Conservation (phyloP, 2,329 filamentous ascomycete species). For the Fusarium sp. region DNA sequence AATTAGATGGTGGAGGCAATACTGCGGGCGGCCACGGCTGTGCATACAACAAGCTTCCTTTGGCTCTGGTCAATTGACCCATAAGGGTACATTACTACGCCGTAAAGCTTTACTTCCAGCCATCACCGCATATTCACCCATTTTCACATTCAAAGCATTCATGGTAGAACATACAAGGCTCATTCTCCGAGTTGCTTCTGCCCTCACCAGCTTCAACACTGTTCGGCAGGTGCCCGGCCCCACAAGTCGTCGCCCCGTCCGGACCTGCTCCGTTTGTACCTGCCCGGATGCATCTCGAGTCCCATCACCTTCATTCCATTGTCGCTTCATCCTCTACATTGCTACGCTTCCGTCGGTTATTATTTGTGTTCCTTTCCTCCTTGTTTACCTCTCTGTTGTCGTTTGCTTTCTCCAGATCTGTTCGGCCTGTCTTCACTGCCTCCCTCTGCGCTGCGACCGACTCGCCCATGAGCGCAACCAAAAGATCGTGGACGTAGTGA, state of each 20-base stretch:
- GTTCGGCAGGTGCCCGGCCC: not conserved
- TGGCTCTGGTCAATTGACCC: no score
- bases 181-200: no score
- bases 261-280: not conserved
- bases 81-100: no score
- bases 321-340: not conserved
- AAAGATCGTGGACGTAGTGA: not conserved
- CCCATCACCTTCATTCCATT: not conserved
- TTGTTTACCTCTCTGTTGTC: not conserved
- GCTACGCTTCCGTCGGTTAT: not conserved
- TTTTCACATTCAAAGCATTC: no score
- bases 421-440: not conserved
- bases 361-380: not conserved
- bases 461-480: not conserved
- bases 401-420: not conserved
- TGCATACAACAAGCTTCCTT: no score
- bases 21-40: no score
- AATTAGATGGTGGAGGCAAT: no score
- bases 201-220: not conserved
- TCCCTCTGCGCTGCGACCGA: not conserved
- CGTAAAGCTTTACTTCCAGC: no score
- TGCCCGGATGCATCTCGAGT: not conserved
- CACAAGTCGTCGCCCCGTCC: not conserved
- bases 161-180: no score
- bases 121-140: no score